Evolutionary conservation across 495 filamentous ascomycete genomes (phyloP).

Genomic region (Hyphodiscus hymeniophilus): DNA sequence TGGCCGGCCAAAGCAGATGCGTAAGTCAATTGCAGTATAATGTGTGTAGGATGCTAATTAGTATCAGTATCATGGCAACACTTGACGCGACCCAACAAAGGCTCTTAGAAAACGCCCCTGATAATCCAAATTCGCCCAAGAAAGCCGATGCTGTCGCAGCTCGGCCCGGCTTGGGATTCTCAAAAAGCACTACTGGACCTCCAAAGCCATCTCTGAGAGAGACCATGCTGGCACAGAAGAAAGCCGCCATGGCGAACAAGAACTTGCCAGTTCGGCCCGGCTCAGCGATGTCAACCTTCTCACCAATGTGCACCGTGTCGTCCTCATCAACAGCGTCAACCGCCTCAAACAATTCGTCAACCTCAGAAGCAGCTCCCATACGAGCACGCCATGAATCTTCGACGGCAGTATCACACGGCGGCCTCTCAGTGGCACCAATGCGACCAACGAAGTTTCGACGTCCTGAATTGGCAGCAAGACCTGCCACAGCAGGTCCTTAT

Average conservation of each 20-base stretch:
- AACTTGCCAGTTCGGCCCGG: constrained; percentile 59
- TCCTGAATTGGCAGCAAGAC: constrained; percentile 40
- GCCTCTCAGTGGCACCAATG: constrained; percentile 48
- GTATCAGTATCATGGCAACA: constrained; percentile 55
- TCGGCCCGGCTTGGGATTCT: constrained; percentile 44
- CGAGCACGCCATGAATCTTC: constrained; percentile 31
- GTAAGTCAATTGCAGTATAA: constrained; percentile 35
- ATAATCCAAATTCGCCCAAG: constrained; percentile 65
- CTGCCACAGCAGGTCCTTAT: constrained; percentile 49
- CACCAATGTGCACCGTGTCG: constrained; percentile 45
- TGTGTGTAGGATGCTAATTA: constrained; percentile 22
- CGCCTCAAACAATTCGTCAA: constrained; percentile 23
- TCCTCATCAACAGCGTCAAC: constrained; percentile 33
- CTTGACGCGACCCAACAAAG: constrained; percentile 69
- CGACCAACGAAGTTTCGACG: constrained; percentile 34
- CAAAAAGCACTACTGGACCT: constrained; percentile 47
- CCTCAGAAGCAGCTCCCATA: constrained; percentile 17
- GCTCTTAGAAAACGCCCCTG: constrained; percentile 66
- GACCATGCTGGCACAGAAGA: constrained; percentile 77
- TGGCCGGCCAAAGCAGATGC: constrained; percentile 73
- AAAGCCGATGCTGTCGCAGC: constrained; percentile 38
- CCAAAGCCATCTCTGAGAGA: constrained; percentile 57
- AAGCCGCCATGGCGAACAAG: constrained; percentile 49
- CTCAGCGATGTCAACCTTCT: constrained; percentile 63
- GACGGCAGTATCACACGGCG: constrained; percentile 30